Conservation (phyloP, 768 basidiomycete species). For the Pleurotus eryngii region DNA sequence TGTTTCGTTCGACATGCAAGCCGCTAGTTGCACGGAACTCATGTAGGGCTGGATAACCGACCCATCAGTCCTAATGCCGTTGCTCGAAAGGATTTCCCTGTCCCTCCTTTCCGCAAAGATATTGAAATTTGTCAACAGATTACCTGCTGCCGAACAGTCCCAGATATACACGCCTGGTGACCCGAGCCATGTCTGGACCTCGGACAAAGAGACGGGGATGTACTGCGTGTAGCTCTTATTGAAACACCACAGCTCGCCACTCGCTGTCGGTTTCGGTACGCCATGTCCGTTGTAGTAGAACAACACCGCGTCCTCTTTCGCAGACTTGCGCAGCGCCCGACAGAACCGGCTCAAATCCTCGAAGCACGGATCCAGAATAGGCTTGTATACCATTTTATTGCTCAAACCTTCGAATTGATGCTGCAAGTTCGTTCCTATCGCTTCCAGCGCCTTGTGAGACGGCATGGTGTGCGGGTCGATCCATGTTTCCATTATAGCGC, state of each 20-base stretch:
- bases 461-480: slow-evolving; percentile 93
- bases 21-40: slow-evolving; percentile 92
- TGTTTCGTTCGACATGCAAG: slow-evolving; percentile 87
- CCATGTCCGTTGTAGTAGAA: slow-evolving; percentile 99
- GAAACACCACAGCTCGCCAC: slow-evolving; percentile 98
- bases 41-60: slow-evolving; percentile 57
- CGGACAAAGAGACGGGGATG: slow-evolving; percentile 92
- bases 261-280: slow-evolving; percentile 93
- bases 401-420: slow-evolving; percentile 96
- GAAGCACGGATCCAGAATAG: slow-evolving; percentile 90
- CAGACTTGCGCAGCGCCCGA: slow-evolving; percentile 74
- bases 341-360: slow-evolving; percentile 92
- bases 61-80: slow-evolving; percentile 60
- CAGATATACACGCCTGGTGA: slow-evolving; percentile 97
- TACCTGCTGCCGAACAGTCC: slow-evolving; percentile 98
- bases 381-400: slow-evolving; percentile 91
- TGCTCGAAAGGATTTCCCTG: slow-evolving; percentile 53
- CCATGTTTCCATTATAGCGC: slow-evolving; percentile 95
- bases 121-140: slow-evolving; percentile 89
- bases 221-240: slow-evolving; percentile 97
- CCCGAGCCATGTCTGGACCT: slow-evolving; percentile 91
- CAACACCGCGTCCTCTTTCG: slow-evolving; percentile 89
- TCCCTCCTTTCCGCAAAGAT: slow-evolving; percentile 73
- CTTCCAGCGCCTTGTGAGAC: slow-evolving; percentile 88
- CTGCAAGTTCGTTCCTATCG: slow-evolving; percentile 88